Percentiles rank a stretch among this genome's conserved stretches.
These are phyloP conservation scores for Lithohypha guttulata DNA, from an alignment of 2,329 filamentous ascomycete genomes.

Conservation along the genomic window DNA sequence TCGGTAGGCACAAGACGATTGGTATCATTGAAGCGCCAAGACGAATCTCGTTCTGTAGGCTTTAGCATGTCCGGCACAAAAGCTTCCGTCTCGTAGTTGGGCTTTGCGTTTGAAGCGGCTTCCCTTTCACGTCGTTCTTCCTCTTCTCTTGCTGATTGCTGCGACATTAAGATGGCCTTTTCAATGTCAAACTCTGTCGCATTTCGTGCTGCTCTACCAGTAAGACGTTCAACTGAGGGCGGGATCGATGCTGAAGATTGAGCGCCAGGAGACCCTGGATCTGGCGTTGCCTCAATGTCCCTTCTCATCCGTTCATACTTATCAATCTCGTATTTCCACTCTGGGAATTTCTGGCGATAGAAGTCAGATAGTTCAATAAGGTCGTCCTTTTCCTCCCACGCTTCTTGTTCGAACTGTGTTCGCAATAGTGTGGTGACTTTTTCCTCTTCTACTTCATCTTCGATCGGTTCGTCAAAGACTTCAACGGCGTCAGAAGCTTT, in stretches of 20 bases:
- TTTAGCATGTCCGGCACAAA: slow-evolving; percentile 39
- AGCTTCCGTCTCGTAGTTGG: slow-evolving; percentile 37
- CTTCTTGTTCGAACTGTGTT: slow-evolving; percentile 29
- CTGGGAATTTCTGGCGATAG: slow-evolving; percentile 30
- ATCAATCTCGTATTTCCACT: slow-evolving; percentile 35
- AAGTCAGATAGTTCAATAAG: slow-evolving; percentile 30
- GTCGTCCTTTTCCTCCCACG: slow-evolving; percentile 30
- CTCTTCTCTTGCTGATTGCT: slow-evolving; percentile 39
- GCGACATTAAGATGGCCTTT: slow-evolving; percentile 37
- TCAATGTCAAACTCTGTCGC: slow-evolving; percentile 41
- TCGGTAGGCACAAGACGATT: slow-evolving; percentile 33
- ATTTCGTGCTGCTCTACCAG: slow-evolving; percentile 32
- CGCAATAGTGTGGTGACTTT: slow-evolving; percentile 30
- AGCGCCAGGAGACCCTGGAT: slow-evolving; percentile 27
- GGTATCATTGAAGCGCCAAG: slow-evolving; percentile 34
- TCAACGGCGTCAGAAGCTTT: slow-evolving; percentile 35
- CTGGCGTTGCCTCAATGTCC: slow-evolving; percentile 28
- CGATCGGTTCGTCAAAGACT: slow-evolving; percentile 22
- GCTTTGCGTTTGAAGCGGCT: slow-evolving; percentile 33
- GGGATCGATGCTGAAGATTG: slow-evolving; percentile 22
- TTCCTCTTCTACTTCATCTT: slow-evolving; percentile 31
- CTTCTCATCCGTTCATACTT: slow-evolving; percentile 33
- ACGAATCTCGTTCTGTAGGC: slow-evolving; percentile 28
- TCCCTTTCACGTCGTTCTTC: slow-evolving; percentile 33
- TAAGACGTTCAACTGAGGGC: slow-evolving; percentile 24